Base-by-base conservation (phyloP, 768 basidiomycete species). In the Agaricus sinodeliciosus region DNA sequence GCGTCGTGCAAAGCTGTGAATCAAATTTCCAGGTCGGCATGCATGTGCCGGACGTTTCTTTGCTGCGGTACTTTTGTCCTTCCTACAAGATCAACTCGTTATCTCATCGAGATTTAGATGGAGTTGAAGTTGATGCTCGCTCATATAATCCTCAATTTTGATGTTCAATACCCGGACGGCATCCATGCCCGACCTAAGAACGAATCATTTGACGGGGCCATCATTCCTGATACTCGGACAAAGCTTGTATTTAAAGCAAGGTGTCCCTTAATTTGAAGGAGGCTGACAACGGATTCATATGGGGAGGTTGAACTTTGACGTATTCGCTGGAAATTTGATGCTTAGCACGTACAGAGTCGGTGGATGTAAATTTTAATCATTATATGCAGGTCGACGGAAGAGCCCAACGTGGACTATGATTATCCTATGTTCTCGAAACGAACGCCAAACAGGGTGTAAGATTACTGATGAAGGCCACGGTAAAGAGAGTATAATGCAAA, bases 41-140 rank as follows among this genome's bases (percentile, higher is more conserved):
- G 65, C 69, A 48, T 72, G 70, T 59, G 66, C 68, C 43, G 68
- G 69, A 19, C 60, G 67, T 41, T 68, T 69, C 56, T 71, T 72
- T 48, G 69, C 69, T 48, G 63, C 65, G 34, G 68, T 69, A 59
- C 48, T 65, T 61, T 11, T 11, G 9, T 11, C 16, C 49, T 16
- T 43, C 54, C 9, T 45, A 2, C 5, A 35, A 46, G 16, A 34
- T 13, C 4, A 25, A 26, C 9, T 3, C n/a, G 13, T 26, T 12
- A 9, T 43, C 36, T 46, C 31, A 36, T 8, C 8, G 3, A n/a
- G 7, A 12, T 12, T 43, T 41, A 72, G 72, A 69, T 65, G 63
- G 66, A 67, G 54, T 55, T 71, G 49, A 71, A 70, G 50, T 62
- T 70, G 44, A 71, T 71, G 64, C 56, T 69, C 15, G 67, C 68